These are phyloP conservation scores for Tuber aestivum DNA, from an alignment of 495 filamentous ascomycete genomes.

Conservation along the genomic window DNA sequence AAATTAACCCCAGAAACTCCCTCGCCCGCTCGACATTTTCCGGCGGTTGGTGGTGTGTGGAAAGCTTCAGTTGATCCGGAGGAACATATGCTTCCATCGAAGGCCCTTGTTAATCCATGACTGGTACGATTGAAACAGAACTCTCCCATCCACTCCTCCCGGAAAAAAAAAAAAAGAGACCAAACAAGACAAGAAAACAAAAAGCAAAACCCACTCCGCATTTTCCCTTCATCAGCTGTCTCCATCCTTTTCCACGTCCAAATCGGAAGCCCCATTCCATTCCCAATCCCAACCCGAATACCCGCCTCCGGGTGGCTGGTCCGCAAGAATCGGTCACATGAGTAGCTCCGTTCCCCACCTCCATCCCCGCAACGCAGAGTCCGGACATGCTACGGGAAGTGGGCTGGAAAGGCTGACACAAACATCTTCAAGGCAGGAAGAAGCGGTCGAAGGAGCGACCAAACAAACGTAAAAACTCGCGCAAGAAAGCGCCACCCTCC, in stretches of 20 bases:
- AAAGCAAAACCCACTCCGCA: background rate
- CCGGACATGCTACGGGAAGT: background rate
- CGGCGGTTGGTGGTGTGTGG: conserved; percentile 27
- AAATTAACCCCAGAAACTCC: conserved; percentile 10
- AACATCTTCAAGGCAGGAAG: conserved; percentile 27
- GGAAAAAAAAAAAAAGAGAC: too few species aligned
- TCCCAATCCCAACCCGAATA: background rate
- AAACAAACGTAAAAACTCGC: conserved; percentile 20
- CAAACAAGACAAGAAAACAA: background rate
- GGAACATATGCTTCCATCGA: conserved; percentile 35
- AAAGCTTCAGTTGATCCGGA: conserved; percentile 20
- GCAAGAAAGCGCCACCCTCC: background rate
- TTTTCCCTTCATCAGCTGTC: background rate
- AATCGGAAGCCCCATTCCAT: background rate
- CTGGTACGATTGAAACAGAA: conserved; percentile 16
- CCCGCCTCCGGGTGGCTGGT: background rate
- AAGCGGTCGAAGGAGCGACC: conserved; percentile 37
- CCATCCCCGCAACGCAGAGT: background rate
- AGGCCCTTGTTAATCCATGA: conserved; percentile 34
- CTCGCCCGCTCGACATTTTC: background rate
- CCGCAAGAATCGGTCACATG: background rate
- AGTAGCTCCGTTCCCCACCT: background rate
- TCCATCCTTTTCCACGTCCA: background rate
- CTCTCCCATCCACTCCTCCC: background rate
- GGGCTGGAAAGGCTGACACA: conserved; percentile 12